Evolutionary conservation across 2,329 filamentous ascomycete genomes (phyloP).

Genomic region (Fusarium nanum): DNA sequence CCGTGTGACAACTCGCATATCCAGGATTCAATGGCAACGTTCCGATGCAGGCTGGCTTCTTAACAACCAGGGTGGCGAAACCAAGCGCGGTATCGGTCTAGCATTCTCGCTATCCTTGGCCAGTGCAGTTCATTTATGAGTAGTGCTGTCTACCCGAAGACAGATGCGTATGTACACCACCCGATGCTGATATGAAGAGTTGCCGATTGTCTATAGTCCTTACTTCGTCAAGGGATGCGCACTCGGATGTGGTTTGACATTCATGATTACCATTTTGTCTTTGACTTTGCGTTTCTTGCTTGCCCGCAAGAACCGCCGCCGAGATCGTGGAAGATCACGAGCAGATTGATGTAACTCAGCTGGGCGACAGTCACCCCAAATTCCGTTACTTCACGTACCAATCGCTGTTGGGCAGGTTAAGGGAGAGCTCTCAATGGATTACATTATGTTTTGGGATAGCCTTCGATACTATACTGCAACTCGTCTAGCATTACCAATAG

Average conservation of each 20-base stretch:
- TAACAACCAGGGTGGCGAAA: conserved; percentile 28
- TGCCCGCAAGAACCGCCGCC: conserved; percentile 8
- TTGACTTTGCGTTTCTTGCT: conserved; percentile 17
- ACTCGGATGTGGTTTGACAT: conserved; percentile 22
- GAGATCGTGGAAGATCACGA: conserved; percentile 7
- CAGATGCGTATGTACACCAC: conserved; percentile 1
- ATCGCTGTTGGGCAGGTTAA: accelerated
- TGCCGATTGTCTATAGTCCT: background rate
- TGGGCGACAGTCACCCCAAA: conserved; percentile 24
- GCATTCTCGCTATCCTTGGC: conserved; percentile 17
- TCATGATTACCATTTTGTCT: conserved; percentile 9
- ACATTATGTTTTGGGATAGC: too few relatives aligned
- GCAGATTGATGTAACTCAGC: conserved; percentile 17
- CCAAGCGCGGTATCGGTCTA: conserved; percentile 15
- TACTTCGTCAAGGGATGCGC: background rate
- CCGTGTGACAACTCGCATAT: too few relatives aligned
- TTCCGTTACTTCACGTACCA: conserved; percentile 9
- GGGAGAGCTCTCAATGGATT: too few relatives aligned
- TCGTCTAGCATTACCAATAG: too few relatives aligned
- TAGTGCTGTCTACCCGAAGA: conserved; percentile 24
- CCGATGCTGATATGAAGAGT: accelerated
- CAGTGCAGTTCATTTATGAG: conserved; percentile 22
- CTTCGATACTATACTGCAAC: too few relatives aligned
- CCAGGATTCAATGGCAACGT: too few relatives aligned
- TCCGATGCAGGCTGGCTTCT: background rate